A percentile compares a stretch with the other conserved stretches of the same genome.
Conservation (phyloP, 495 filamentous ascomycete genomes). For the Bombardia bombarda region DNA sequence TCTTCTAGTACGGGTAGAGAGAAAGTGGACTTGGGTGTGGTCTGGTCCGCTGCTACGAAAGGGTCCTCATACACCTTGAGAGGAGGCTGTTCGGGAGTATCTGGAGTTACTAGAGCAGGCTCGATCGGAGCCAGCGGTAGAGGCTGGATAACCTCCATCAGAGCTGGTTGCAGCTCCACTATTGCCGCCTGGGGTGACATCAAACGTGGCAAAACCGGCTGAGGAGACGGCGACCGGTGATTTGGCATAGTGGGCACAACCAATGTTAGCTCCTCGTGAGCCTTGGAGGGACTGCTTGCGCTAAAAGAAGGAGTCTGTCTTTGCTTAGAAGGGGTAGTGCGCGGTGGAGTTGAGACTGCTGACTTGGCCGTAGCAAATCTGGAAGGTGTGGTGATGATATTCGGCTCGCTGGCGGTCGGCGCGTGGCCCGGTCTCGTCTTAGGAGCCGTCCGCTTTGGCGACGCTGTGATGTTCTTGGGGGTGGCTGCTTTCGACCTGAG, state of each 20-base stretch:
- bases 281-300: constrained; percentile 24
- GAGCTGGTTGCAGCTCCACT: constrained; percentile 5
- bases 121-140: constrained; percentile 8
- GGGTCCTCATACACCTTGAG: constrained; percentile 56
- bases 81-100: constrained; percentile 28
- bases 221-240: constrained; percentile 6
- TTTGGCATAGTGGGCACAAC: constrained; percentile 29
- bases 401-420: constrained; percentile 37
- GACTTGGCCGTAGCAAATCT: constrained; percentile 19
- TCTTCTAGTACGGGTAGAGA: constrained; percentile 42
- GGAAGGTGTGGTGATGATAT: constrained; percentile 29
- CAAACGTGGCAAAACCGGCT: neutral
- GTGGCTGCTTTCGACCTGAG: constrained; percentile 28
- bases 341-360: constrained; percentile 19
- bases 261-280: constrained; percentile 46
- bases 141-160: constrained; percentile 11
- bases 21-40: constrained; percentile 31
- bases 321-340: constrained; percentile 31
- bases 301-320: constrained; percentile 8
- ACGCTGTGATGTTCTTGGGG: constrained; percentile 30
- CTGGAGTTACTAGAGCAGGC: constrained; percentile 10
- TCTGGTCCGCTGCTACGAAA: constrained; percentile 37
- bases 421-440: constrained; percentile 33
- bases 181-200: too few species aligned
- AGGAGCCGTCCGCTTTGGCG: constrained; percentile 37